Conservation (phyloP, 1,139 yeast species). For the Nakaseomyces sp. region DNA sequence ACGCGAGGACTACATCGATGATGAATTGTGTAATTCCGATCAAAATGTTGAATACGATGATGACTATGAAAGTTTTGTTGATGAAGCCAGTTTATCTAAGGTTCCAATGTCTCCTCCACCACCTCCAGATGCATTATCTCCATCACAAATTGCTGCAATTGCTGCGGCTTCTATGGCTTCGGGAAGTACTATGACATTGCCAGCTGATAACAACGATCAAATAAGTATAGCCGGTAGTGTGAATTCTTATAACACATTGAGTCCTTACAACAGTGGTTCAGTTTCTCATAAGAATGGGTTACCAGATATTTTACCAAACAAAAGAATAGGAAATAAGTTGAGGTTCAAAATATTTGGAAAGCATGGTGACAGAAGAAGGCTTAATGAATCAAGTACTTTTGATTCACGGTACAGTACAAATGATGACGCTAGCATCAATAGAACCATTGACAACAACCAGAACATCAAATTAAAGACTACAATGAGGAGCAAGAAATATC, state of each 20-base stretch:
- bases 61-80: neutral
- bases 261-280: constrained; percentile 12
- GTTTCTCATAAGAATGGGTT: constrained; percentile 22
- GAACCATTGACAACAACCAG: constrained; percentile 15
- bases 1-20: neutral
- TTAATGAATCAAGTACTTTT: constrained; percentile 6
- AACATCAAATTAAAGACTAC: constrained; percentile 20
- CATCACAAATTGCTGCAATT: constrained; percentile 3
- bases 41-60: neutral
- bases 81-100: neutral
- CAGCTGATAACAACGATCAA: constrained; percentile 6
- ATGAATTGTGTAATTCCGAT: neutral
- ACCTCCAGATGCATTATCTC: neutral
- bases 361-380: constrained; percentile 9
- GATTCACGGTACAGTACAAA: constrained; percentile 6
- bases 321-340: constrained; percentile 16
- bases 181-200: neutral
- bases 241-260: constrained; percentile 8
- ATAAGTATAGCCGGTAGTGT: constrained; percentile 8
- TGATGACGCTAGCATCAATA: constrained; percentile 11
- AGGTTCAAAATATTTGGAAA: constrained; percentile 13
- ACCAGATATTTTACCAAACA: constrained; percentile 24
- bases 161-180: constrained; percentile 4
- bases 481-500: constrained; percentile 13
- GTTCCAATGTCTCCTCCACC: neutral